Evolutionary conservation across 1,284 basidiomycete genomes (phyloP), one percentile per base, ranked within the genome.

Genomic region (Ceratorhiza oryzae-sativae): DNA sequence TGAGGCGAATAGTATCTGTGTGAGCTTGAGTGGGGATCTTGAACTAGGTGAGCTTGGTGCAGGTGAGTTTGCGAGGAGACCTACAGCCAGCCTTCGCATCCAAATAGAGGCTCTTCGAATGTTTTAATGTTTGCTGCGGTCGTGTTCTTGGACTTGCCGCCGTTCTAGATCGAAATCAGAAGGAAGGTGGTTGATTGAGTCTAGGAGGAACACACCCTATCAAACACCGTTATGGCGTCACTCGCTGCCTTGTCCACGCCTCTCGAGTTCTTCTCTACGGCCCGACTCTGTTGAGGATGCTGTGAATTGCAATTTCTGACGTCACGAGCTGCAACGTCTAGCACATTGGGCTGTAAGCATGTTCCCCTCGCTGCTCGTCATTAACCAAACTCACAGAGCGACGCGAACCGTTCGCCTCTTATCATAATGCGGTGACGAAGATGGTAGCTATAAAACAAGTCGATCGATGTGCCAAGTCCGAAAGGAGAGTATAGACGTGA

Each of bases 381-480:
- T 39, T 6, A 42, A 59, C 12, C n/a, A 23, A 20, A 36, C 67
- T 39, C 30, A 70, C 67, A 32, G 39, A 70, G 42, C 0, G 46
- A 46, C 4, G 55, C 36, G 41, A 30, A 39, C 23, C 67, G 53
- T 32, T 70, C 55, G 39, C 55, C 39, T 15, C 30, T 42, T 20
- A 55, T 55, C 2, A 20, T 23, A 6, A 45, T 30, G 6, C 67
- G 55, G 8, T n/a, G 10, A 12, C 67, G 39, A 32, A 45, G 55
- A n/a, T 70, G 41, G 30, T 70, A 70, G 30, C 12, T 15, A 20
- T 70, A 70, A 18, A 36, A 39, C 27, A 58, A 49, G 27, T 70
- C 67, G 23, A 70, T 49, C n/a, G 67, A 70, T 10, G 67, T 70
- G 10, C 67, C 67, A 23, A 70, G 23, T 53, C 67, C 67, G 30